Conservation (phyloP, 257 asterid genomes). For the Anisodus acutangulus region DNA sequence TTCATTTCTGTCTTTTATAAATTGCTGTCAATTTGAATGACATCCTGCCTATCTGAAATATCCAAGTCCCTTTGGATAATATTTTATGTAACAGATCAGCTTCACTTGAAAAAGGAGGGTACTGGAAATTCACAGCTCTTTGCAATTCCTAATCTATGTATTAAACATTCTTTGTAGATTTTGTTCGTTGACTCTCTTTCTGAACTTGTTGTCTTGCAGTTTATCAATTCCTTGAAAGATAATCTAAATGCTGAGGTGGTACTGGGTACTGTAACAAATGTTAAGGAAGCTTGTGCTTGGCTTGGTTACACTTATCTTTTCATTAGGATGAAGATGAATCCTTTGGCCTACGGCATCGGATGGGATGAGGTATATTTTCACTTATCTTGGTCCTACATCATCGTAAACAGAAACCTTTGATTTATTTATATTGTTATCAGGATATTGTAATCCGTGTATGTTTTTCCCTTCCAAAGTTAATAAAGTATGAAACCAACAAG, state of each 20-base stretch:
- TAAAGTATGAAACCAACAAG: not conserved
- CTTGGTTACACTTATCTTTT: slow-evolving; percentile 96
- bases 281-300: slow-evolving; percentile 99
- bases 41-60: not conserved
- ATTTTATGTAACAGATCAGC: slow-evolving; percentile 13
- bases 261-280: slow-evolving; percentile 96
- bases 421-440: not conserved
- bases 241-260: slow-evolving; percentile 99
- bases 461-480: not conserved
- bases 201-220: slow-evolving; percentile 56
- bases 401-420: not conserved
- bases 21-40: not conserved
- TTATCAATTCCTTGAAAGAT: slow-evolving; percentile 90
- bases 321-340: slow-evolving; percentile 97
- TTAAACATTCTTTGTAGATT: not conserved
- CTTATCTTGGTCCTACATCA: slow-evolving; percentile 19
- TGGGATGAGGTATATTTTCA: slow-evolving; percentile 90
- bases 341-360: slow-evolving; percentile 95
- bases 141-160: slow-evolving; percentile 9
- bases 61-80: slow-evolving; percentile 21
- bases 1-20: not conserved
- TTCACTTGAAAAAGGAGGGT: slow-evolving; percentile 5
- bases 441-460: not conserved
- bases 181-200: slow-evolving; percentile 15
- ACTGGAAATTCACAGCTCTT: not conserved